These are phyloP conservation scores for Phoma sp. DNA, from an alignment of 2,329 filamentous ascomycete genomes.

Conservation along the genomic window DNA sequence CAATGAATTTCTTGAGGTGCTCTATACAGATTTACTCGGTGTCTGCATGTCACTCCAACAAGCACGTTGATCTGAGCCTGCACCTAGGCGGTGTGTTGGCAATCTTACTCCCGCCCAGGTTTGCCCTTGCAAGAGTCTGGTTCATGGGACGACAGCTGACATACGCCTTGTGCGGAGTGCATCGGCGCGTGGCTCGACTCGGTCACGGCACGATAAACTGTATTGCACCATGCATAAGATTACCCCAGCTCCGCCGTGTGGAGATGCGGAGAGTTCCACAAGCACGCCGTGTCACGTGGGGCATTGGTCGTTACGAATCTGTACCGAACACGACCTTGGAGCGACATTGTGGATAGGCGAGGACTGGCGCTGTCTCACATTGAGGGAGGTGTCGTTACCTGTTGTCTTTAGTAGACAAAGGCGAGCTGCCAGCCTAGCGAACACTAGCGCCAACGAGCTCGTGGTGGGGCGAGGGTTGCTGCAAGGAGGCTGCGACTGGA, in stretches of 20 bases:
- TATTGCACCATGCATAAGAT: background rate
- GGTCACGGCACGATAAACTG: background rate
- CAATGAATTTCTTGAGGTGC: too few species aligned
- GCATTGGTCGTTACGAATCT: background rate
- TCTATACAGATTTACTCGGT: too few species aligned
- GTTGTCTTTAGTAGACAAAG: background rate
- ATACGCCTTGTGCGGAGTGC: background rate
- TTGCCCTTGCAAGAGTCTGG: background rate
- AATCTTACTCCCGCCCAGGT: too few species aligned
- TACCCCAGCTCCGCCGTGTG: conserved; percentile 12
- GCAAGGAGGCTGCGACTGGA: conserved; percentile 6
- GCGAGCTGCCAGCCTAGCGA: conserved; percentile 11
- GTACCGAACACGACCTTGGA: background rate
- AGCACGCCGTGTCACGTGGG: conserved; percentile 1
- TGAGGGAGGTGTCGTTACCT: background rate
- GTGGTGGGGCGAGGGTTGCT: background rate
- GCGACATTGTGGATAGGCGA: background rate
- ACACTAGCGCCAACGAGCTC: conserved; percentile 12
- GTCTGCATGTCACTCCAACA: too few species aligned
- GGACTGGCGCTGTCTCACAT: background rate
- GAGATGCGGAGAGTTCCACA: conserved; percentile 4
- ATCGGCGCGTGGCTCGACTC: background rate
- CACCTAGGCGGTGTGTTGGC: too few species aligned
- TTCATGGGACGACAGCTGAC: conserved; percentile 8
- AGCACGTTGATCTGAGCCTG: too few species aligned